phyloP scores from a whole-genome alignment of 2,329 filamentous ascomycete species.

The Scedosporium minutisporum region DNA sequence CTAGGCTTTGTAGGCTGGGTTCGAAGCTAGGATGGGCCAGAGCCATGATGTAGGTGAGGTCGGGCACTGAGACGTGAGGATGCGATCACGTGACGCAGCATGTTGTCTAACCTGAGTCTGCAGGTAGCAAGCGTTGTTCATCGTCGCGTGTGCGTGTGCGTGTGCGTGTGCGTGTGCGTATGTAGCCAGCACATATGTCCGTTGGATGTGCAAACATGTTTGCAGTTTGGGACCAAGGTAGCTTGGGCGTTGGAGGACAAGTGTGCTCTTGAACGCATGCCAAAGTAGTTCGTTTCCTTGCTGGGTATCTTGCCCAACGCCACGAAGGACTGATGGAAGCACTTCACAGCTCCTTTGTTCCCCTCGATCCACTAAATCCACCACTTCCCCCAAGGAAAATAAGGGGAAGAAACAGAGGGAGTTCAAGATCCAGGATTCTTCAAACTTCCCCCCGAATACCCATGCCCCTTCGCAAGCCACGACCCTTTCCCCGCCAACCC shows the following conservation, averaged over 20 bases:
- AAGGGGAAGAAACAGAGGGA: background rate
- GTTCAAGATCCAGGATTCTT: background rate
- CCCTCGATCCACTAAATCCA: background rate
- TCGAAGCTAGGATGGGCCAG: background rate
- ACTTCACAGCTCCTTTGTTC: background rate
- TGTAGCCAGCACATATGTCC: background rate
- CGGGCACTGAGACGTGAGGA: background rate
- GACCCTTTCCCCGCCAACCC: constrained; percentile 32
- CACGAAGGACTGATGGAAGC: background rate
- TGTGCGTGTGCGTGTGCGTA: background rate
- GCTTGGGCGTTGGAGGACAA: no score
- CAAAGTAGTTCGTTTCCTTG: no score
- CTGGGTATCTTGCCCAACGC: no score
- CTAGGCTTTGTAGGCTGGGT: background rate
- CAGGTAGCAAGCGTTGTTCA: background rate
- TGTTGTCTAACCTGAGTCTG: background rate
- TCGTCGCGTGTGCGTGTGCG: background rate
- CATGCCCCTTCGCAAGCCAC: constrained; percentile 28
- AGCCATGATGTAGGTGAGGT: background rate
- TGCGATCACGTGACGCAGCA: background rate
- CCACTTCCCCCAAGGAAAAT: background rate
- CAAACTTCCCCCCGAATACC: background rate
- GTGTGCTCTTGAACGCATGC: no score
- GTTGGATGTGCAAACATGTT: no score
- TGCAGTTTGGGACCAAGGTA: no score